phyloP scores from a whole-genome alignment of 495 filamentous ascomycete species.

The Aspergillus saccharolyticus region DNA sequence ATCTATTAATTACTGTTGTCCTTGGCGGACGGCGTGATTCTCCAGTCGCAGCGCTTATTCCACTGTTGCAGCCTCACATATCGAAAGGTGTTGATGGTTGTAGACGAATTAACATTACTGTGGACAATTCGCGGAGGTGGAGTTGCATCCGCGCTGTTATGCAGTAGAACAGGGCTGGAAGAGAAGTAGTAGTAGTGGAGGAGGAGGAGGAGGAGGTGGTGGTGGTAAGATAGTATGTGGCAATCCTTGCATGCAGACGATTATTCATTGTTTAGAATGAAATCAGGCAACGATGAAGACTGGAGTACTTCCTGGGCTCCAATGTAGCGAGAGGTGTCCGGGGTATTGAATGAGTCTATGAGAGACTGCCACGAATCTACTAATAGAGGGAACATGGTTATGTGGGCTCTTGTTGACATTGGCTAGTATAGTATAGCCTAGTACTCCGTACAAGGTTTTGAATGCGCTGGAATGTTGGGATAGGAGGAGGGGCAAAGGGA shows the following conservation, averaged over 20 bases:
- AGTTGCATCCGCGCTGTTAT: background rate
- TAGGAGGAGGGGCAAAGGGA: conserved; percentile 2
- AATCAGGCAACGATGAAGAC: background rate
- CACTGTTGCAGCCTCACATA: background rate
- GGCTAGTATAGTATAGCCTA: no score
- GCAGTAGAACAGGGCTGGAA: background rate
- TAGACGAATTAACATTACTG: no score
- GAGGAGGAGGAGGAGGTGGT: no score
- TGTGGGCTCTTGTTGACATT: no score
- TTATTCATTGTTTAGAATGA: background rate
- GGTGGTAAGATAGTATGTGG: no score
- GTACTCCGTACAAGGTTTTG: conserved; percentile 1
- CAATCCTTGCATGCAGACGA: background rate
- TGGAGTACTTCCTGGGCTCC: background rate
- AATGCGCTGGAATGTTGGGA: conserved; percentile 3
- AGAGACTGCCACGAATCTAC: background rate
- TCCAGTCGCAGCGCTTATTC: background rate
- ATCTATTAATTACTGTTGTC: background rate
- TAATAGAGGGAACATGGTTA: no score
- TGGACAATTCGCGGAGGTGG: conserved; percentile 1
- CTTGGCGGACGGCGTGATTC: background rate
- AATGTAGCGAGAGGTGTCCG: background rate
- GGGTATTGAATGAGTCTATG: background rate
- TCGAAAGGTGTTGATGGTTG: background rate
- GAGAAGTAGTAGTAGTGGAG: no score